These are phyloP conservation scores for Syncephalastrum monosporum DNA, from an alignment of 371 early-diverging fungal genomes.

Conservation along the genomic window DNA sequence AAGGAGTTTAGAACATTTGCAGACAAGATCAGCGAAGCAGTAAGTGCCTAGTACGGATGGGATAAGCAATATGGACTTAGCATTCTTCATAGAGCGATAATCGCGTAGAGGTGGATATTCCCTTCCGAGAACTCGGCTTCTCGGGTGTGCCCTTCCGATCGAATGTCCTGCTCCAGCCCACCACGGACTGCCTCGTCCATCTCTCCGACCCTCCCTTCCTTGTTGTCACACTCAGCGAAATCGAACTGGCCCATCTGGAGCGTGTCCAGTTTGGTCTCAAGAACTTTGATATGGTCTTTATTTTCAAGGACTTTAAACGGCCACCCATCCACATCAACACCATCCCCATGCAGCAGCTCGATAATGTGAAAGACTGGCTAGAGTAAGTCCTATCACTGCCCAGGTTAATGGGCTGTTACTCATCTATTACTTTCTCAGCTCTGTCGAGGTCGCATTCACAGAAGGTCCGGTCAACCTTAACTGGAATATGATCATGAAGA, in stretches of 20 bases:
- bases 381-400: conserved; percentile 59
- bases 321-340: conserved; percentile 96
- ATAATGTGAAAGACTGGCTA: conserved; percentile 98
- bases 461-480: conserved; percentile 98
- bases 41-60: conserved; percentile 23
- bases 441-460: conserved; percentile 93
- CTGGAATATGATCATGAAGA: conserved; percentile 99
- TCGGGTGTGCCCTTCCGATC: conserved; percentile 96
- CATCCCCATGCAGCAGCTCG: conserved; percentile 93
- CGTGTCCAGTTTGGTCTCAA: conserved; percentile 97
- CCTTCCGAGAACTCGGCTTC: conserved; percentile 95
- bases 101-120: conserved; percentile 91
- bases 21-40: conserved; percentile 85
- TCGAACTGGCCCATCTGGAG: conserved; percentile 98
- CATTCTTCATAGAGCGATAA: conserved; percentile 59
- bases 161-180: conserved; percentile 95
- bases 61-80: not conserved
- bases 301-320: conserved; percentile 94
- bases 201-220: conserved; percentile 97
- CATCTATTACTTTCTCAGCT: conserved; percentile 37
- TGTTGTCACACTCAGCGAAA: conserved; percentile 91
- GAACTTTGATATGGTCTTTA: conserved; percentile 99
- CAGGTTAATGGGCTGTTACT: not conserved
- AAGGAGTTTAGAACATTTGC: conserved; percentile 95
- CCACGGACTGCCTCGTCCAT: conserved; percentile 97